A percentile compares a stretch with the other conserved stretches of the same genome.
Evolutionary conservation across 2,329 filamentous ascomycete genomes (phyloP).

Genomic region (Xylariaceae sp.): DNA sequence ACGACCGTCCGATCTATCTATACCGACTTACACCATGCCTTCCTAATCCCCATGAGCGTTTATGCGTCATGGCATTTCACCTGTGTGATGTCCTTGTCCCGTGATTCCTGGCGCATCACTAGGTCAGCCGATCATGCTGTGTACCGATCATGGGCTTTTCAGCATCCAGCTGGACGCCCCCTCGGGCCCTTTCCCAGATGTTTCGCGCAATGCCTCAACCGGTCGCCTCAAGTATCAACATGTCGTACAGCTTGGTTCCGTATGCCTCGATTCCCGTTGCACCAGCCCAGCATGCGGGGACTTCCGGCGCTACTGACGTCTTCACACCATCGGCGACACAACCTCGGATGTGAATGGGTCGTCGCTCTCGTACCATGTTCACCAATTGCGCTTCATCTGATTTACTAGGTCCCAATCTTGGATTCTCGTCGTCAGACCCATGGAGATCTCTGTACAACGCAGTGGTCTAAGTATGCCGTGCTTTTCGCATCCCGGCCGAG

Average conservation of each 20-base stretch:
- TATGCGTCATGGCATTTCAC: too few relatives aligned
- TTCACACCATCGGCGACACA: too few relatives aligned
- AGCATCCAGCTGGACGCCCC: background rate
- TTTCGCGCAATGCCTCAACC: background rate
- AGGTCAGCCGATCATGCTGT: background rate
- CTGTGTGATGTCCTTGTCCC: too few relatives aligned
- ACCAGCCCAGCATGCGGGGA: background rate
- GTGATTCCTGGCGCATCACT: background rate
- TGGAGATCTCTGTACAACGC: background rate
- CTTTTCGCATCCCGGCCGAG: background rate
- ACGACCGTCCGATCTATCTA: too few relatives aligned
- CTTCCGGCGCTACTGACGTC: background rate
- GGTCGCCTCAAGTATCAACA: background rate
- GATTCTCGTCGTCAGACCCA: background rate
- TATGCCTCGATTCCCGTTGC: background rate
- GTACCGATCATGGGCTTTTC: background rate
- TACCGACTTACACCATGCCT: too few relatives aligned
- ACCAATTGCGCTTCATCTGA: background rate
- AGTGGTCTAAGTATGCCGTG: background rate
- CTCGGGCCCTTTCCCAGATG: background rate
- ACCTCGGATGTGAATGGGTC: background rate
- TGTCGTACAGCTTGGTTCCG: background rate
- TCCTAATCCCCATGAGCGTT: too few relatives aligned
- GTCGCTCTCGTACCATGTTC: background rate
- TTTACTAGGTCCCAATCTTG: background rate